Percentiles rank a stretch among this genome's conserved stretches.
Conservation (phyloP, 2,329 filamentous ascomycete species). For the Fusarium gaditjirri region DNA sequence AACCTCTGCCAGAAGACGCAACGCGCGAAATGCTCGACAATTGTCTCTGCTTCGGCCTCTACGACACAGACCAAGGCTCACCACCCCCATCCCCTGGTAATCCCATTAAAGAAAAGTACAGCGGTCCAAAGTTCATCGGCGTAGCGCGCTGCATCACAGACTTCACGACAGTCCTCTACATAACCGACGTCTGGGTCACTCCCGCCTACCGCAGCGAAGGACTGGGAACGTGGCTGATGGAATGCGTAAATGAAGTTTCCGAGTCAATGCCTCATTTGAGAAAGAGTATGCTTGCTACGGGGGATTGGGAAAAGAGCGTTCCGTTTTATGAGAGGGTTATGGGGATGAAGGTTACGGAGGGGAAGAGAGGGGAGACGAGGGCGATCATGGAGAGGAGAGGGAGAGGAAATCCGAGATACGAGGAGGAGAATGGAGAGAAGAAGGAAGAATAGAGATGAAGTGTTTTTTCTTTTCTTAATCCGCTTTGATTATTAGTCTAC, state of each 20-base stretch:
- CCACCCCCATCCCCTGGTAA: accelerated
- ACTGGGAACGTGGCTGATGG: slow-evolving; percentile 69
- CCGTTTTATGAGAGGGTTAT: slow-evolving; percentile 49
- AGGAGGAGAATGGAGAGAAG: neutral
- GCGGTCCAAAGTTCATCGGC: slow-evolving; percentile 39
- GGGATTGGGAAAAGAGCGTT: slow-evolving; percentile 46
- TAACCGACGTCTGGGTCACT: slow-evolving; percentile 71
- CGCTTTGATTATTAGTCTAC: too few relatives aligned
- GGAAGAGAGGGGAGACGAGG: slow-evolving; percentile 29
- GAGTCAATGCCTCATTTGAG: slow-evolving; percentile 65
- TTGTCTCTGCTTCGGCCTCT: slow-evolving; percentile 67
- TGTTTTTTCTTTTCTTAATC: too few relatives aligned
- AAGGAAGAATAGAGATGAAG: neutral
- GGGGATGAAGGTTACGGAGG: slow-evolving; percentile 45
- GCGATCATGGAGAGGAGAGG: slow-evolving; percentile 42
- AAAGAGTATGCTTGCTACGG: slow-evolving; percentile 61
- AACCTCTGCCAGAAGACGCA: slow-evolving; percentile 54
- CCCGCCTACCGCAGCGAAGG: slow-evolving; percentile 65
- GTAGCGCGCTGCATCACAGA: slow-evolving; percentile 70
- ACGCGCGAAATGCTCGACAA: slow-evolving; percentile 61
- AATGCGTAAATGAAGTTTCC: slow-evolving; percentile 64
- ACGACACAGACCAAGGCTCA: slow-evolving; percentile 40
- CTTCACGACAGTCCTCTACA: slow-evolving; percentile 69
- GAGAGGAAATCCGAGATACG: slow-evolving; percentile 34
- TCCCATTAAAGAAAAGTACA: accelerated